Evolutionary conservation across 1,284 basidiomycete genomes (phyloP), one percentile per base, ranked within the genome.

Genomic region (Athelia psychrophila): DNA sequence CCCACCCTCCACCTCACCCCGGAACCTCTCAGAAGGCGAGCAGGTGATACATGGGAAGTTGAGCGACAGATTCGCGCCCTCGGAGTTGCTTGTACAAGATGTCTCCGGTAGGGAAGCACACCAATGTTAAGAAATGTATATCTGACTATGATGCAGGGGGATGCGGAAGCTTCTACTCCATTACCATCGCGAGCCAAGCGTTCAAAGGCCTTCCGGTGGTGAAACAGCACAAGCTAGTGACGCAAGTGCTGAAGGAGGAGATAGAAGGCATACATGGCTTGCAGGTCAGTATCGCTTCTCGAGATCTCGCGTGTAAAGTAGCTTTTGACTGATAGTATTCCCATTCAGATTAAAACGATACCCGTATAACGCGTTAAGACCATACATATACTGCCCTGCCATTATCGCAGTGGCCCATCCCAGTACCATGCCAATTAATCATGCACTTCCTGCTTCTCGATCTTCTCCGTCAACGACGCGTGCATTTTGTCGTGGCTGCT

Each of bases 101-200:
- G 83, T 95, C 10, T 96, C 94, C 44, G 93, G 94, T 93, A 33
- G 55, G 81, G 57, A 20, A 18, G 15, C 15, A 8, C 48, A 13
- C 5, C 27, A 16, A 52, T 18, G 52, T 10, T 44, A 30, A n/a
- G 36, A 23, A 4, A 35, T 42, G 16, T 50, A 40, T 6, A 5
- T 30, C 27, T 30, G 13, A 30, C 24, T 15, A 10, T 46, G 13
- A 22, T 49, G 2, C 58, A 96, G 95, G 95, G 51, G 96, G 96
- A 25, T 99, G 96, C 65, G 97, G 96, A 12, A 83, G 88, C 2
- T 99, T 99, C 72, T 99, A 97, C 65, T 91, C 94, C 36, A 97
- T 99, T 58, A 80, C 84, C 35, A 90, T 99, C 55, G 83, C 89
- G 3, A 94, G 92, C 53, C 72, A 84, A 18, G 80, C 80, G 2